Percentiles rank a stretch among this genome's conserved stretches.
These are phyloP conservation scores for Rhinocladiella similis DNA, from an alignment of 2,329 filamentous ascomycete species.

Conservation along the genomic window DNA sequence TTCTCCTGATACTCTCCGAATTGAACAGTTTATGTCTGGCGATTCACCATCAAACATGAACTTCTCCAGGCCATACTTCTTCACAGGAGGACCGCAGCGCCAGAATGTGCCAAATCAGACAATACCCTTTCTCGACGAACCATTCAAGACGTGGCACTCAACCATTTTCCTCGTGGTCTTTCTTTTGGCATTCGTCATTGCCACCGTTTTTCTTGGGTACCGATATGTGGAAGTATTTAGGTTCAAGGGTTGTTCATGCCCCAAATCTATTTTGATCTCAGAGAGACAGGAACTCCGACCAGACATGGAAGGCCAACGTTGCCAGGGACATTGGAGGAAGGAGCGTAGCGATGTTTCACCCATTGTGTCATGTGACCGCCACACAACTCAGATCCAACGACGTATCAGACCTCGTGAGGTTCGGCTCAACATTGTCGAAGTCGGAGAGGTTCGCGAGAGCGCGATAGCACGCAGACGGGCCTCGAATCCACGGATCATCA, in stretches of 20 bases:
- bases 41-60: too few relatives aligned
- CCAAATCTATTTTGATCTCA: constrained; percentile 1
- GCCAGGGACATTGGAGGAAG: too few relatives aligned
- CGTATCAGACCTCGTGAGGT: constrained; percentile 3
- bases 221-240: constrained; percentile 16
- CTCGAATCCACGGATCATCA: constrained; percentile 1
- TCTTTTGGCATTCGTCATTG: not conserved
- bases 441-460: constrained; percentile 23
- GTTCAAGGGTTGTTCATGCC: not conserved
- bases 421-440: constrained; percentile 7
- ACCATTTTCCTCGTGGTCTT: constrained; percentile 10
- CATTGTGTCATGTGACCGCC: not conserved
- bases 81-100: not conserved
- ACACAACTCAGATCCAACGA: constrained; percentile 2
- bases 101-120: not conserved
- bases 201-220: constrained; percentile 12
- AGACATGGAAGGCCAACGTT: too few relatives aligned
- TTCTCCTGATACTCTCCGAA: too few relatives aligned
- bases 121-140: constrained; percentile 17
- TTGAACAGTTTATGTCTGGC: too few relatives aligned
- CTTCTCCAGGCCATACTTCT: not conserved
- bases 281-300: not conserved
- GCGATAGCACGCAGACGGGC: constrained; percentile 23
- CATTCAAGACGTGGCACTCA: constrained; percentile 22
- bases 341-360: too few relatives aligned